Percentiles rank a stretch among this genome's conserved stretches.
These are phyloP conservation scores for Diaporthe vaccinii DNA, from an alignment of 2,329 filamentous ascomycete species.

Conservation along the genomic window DNA sequence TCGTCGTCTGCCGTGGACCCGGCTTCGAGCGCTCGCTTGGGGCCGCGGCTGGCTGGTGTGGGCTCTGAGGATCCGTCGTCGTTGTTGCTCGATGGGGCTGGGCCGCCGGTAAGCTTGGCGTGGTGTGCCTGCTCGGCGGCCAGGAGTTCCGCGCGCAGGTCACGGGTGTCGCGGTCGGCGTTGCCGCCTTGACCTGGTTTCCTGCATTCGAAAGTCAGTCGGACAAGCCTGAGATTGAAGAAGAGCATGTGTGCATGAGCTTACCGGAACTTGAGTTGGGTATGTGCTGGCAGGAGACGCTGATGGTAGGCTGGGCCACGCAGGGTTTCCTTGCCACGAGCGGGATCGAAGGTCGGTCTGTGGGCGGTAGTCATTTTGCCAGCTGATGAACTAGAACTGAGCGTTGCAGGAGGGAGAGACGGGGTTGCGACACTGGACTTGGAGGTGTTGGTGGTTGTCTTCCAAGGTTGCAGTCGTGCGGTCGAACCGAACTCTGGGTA, in stretches of 20 bases:
- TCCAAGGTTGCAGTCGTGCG: constrained; percentile 31
- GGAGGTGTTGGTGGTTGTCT: constrained; percentile 15
- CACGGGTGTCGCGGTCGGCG: constrained; percentile 76
- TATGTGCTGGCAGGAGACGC: constrained; percentile 93
- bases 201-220: constrained; percentile 52
- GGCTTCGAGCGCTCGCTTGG: constrained; percentile 76
- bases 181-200: constrained; percentile 92
- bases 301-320: constrained; percentile 96
- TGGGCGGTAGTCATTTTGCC: constrained; percentile 75
- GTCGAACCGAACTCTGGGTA: constrained; percentile 32
- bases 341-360: constrained; percentile 96
- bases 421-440: neutral
- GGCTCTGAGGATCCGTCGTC: constrained; percentile 58
- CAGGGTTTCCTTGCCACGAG: constrained; percentile 93
- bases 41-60: constrained; percentile 47
- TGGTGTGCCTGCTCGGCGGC: constrained; percentile 90
- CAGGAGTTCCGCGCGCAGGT: constrained; percentile 90
- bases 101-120: constrained; percentile 82
- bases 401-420: neutral
- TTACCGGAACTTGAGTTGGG: constrained; percentile 87
- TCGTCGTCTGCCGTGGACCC: constrained; percentile 57
- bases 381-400: neutral
- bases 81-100: constrained; percentile 55
- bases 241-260: constrained; percentile 40
- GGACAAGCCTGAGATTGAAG: constrained; percentile 43